A percentile compares a stretch with the other conserved stretches of the same genome.
These are phyloP conservation scores for Populus nigra DNA, from an alignment of 345 rosid genomes.

Conservation along the genomic window DNA sequence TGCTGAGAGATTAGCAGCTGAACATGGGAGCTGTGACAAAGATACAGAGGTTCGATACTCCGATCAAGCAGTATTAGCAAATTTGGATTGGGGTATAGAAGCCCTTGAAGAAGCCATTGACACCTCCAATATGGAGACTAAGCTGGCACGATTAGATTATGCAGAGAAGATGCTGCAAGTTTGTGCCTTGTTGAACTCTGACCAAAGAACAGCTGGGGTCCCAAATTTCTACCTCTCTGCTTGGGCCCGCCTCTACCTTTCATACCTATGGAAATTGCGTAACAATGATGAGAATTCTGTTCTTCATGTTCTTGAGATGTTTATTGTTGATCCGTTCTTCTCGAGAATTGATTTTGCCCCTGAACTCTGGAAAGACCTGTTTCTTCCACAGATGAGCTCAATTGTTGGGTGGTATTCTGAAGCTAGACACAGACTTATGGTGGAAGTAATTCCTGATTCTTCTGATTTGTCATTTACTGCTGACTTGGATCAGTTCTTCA, in stretches of 20 bases:
- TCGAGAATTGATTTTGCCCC: constrained; percentile 64
- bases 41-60: constrained; percentile 50
- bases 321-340: constrained; percentile 60
- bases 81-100: constrained; percentile 69
- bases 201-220: constrained; percentile 63
- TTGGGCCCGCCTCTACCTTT: constrained; percentile 62
- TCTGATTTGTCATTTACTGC: constrained; percentile 52
- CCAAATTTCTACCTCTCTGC: constrained; percentile 70
- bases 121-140: constrained; percentile 59
- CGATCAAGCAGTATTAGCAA: constrained; percentile 65
- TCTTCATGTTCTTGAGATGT: constrained; percentile 60
- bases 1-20: constrained; percentile 65
- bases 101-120: constrained; percentile 65
- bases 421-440: constrained; percentile 52
- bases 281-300: constrained; percentile 35
- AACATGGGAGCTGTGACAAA: constrained; percentile 38
- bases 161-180: constrained; percentile 72
- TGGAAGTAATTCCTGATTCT: constrained; percentile 58
- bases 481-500: constrained; percentile 55
- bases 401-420: constrained; percentile 67
- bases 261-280: constrained; percentile 56
- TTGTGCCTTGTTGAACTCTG: constrained; percentile 52
- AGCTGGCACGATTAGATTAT: constrained; percentile 50
- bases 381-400: constrained; percentile 62
- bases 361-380: constrained; percentile 59